Conservation (phyloP, 1,284 basidiomycete genomes). For the Ceratobasidium sp. region DNA sequence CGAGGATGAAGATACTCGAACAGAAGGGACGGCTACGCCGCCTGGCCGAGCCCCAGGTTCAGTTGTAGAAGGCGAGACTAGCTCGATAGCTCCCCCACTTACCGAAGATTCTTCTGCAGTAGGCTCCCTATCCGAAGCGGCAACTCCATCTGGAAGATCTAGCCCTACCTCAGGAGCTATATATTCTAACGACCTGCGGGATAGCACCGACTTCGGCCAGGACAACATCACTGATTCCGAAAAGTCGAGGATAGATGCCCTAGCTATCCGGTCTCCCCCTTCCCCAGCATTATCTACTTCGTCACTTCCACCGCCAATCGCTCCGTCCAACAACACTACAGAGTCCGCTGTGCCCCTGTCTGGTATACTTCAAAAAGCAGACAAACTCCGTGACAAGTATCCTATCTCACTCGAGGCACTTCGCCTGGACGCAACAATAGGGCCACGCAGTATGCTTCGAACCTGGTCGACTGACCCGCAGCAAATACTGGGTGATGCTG, state of each 20-base stretch:
- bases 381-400: slow-evolving; percentile 4
- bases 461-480: slow-evolving; percentile 59
- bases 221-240: neutral
- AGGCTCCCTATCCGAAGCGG: slow-evolving; percentile 8
- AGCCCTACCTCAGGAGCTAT: neutral
- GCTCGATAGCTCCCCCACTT: neutral
- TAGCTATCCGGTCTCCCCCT: neutral
- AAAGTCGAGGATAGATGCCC: too few relatives aligned
- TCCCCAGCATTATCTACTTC: slow-evolving; percentile 11
- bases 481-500: slow-evolving; percentile 59
- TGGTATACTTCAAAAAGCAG: slow-evolving; percentile 30
- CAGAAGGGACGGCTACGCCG: neutral
- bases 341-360: slow-evolving; percentile 53
- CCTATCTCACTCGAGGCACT: slow-evolving; percentile 2
- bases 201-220: neutral
- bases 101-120: neutral
- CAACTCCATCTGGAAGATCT: neutral
- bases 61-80: neutral
- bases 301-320: slow-evolving; percentile 1
- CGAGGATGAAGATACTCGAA: neutral
- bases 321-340: slow-evolving; percentile 5
- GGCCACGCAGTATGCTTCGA: slow-evolving; percentile 65
- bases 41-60: neutral
- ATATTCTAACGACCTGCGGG: too few relatives aligned
- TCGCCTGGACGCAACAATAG: slow-evolving; percentile 67